Evolutionary conservation across 1,284 basidiomycete species (phyloP).

Genomic region (Hypsizygus ulmarius): DNA sequence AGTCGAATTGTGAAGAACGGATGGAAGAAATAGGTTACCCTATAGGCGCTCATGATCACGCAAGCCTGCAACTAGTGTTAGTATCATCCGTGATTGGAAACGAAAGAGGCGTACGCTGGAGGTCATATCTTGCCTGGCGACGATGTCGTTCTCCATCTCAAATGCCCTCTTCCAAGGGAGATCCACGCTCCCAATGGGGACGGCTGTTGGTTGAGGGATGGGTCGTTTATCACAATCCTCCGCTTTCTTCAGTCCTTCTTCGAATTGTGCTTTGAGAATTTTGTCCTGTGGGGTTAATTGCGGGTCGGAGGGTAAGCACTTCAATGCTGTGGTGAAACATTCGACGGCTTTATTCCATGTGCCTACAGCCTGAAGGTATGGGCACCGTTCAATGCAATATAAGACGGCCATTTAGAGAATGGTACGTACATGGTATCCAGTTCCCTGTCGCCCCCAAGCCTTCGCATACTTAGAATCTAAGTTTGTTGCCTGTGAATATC

Average conservation of each 20-base stretch:
- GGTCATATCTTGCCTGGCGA: constrained; percentile 8
- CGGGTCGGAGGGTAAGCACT: constrained; percentile 23
- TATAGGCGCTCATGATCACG: constrained; percentile 29
- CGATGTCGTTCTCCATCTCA: constrained; percentile 21
- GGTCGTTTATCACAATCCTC: constrained; percentile 16
- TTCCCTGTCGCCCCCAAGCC: constrained; percentile 32
- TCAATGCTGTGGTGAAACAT: constrained; percentile 30
- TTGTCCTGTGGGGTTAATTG: constrained; percentile 25
- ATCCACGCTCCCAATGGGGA: constrained; percentile 1
- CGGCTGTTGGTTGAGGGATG: constrained; percentile 1
- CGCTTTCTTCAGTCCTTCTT: constrained; percentile 27
- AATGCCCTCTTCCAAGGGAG: constrained; percentile 23
- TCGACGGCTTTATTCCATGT: constrained; percentile 22
- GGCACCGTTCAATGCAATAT: neutral
- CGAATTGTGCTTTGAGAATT: constrained; percentile 28
- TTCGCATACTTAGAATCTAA: constrained; percentile 33
- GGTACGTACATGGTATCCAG: constrained; percentile 24
- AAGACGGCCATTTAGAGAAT: neutral
- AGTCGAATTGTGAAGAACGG: neutral
- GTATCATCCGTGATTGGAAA: neutral
- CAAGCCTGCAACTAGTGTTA: constrained; percentile 24
- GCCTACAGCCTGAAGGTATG: constrained; percentile 19
- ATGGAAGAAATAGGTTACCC: constrained; percentile 16
- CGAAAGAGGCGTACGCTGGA: constrained; percentile 27
- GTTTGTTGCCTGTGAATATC: constrained; percentile 25